These are phyloP conservation scores for Salvia hispanica DNA, from an alignment of 257 asterid species.

Conservation along the genomic window DNA sequence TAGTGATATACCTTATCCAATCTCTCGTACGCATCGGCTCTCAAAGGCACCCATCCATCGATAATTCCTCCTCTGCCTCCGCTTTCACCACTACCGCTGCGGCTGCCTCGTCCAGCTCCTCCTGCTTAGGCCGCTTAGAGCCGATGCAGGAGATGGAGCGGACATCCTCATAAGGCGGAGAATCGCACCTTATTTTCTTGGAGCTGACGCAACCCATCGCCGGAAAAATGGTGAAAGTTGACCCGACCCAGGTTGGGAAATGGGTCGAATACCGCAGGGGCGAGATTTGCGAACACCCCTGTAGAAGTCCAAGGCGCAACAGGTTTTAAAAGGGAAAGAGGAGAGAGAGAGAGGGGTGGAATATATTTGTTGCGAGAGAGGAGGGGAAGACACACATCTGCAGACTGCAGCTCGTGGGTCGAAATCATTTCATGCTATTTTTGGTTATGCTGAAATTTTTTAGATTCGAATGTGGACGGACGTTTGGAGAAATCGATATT, in stretches of 20 bases:
- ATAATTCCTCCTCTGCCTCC: too few species aligned
- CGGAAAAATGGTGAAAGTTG: constrained; percentile 32
- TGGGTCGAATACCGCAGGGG: constrained; percentile 44
- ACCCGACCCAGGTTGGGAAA: constrained; percentile 46
- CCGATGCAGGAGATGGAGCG: constrained; percentile 30
- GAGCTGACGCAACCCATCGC: constrained; percentile 96
- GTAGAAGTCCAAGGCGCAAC: constrained; percentile 35
- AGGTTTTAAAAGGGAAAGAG: constrained; percentile 22
- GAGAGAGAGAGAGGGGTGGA: constrained; percentile 9
- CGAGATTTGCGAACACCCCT: constrained; percentile 39
- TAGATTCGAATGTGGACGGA: too few species aligned
- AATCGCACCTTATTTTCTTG: constrained; percentile 54
- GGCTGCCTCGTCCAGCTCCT: constrained; percentile 72
- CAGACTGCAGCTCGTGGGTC: constrained; percentile 31
- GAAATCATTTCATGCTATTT: constrained; percentile 16
- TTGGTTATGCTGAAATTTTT: not conserved
- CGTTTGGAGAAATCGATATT: too few species aligned
- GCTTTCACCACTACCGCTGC: too few species aligned
- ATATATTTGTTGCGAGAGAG: constrained; percentile 31
- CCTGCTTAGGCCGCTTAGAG: constrained; percentile 54
- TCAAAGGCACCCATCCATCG: constrained; percentile 73
- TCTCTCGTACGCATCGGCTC: constrained; percentile 67
- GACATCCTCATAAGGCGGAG: constrained; percentile 38
- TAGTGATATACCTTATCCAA: constrained; percentile 58
- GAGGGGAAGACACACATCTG: constrained; percentile 7